Percentiles rank a stretch among this genome's conserved stretches.
phyloP scores from a whole-genome alignment of 2,329 filamentous ascomycete species.

The Monilinia polystroma region DNA sequence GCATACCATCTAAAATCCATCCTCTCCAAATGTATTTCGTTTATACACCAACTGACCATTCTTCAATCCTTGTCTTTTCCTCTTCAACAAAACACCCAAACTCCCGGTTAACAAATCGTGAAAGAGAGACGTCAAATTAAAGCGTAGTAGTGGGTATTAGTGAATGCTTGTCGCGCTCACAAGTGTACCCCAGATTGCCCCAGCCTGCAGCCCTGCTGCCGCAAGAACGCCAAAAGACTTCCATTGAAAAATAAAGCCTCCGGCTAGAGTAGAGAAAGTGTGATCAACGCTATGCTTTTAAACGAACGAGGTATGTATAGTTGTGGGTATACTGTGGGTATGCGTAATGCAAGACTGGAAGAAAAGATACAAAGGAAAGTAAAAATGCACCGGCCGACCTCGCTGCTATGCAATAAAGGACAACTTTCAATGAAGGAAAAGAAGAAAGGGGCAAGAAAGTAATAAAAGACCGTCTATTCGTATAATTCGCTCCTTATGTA shows the following conservation, averaged over 20 bases:
- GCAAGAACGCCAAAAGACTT: slow-evolving; percentile 17
- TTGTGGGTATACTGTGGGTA: slow-evolving; percentile 6
- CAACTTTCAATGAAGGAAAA: slow-evolving; percentile 14
- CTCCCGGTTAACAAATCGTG: slow-evolving; percentile 6
- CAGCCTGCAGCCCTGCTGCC: slow-evolving; percentile 7
- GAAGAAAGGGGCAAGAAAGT: background rate
- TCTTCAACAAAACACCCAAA: background rate
- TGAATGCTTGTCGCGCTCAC: background rate
- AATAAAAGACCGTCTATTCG: slow-evolving; percentile 15
- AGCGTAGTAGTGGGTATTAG: slow-evolving; percentile 9
- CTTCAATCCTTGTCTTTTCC: background rate
- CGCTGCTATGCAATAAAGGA: slow-evolving; percentile 17
- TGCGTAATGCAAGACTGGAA: slow-evolving; percentile 2
- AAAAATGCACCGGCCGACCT: slow-evolving; percentile 11
- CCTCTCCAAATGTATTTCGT: background rate
- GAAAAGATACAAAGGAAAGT: background rate
- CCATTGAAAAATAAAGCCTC: background rate
- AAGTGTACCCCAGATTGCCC: background rate
- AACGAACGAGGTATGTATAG: slow-evolving; percentile 11
- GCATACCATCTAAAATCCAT: background rate
- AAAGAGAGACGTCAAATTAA: slow-evolving; percentile 20
- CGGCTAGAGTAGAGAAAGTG: background rate
- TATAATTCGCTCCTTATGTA: slow-evolving; percentile 22
- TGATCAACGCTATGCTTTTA: slow-evolving; percentile 1
- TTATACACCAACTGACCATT: background rate